Evolutionary conservation across 305 asterid genomes (phyloP).

Genomic region (Fraxinus velutina): DNA sequence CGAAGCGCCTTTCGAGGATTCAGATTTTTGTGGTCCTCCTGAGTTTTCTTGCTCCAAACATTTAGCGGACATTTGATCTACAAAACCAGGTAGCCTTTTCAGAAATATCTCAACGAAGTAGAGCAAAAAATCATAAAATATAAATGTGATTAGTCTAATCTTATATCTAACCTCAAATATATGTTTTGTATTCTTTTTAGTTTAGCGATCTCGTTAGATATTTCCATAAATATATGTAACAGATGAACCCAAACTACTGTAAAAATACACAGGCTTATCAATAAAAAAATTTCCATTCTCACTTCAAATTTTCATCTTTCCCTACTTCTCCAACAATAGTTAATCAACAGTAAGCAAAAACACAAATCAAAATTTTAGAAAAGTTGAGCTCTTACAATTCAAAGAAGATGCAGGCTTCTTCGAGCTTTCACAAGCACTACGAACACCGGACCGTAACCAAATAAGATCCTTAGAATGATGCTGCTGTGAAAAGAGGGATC

Average conservation of each 20-base stretch:
- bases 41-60: neutral
- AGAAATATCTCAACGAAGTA: neutral
- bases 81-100: neutral
- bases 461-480: constrained; percentile 30
- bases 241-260: neutral
- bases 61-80: neutral
- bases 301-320: neutral
- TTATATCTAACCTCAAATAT: neutral
- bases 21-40: neutral
- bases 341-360: neutral
- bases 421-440: constrained; percentile 30
- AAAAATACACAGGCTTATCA: neutral
- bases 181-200: neutral
- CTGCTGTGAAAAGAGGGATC: constrained; percentile 27
- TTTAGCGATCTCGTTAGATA: neutral
- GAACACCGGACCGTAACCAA: constrained; percentile 19
- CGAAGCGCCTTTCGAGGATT: neutral
- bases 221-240: neutral
- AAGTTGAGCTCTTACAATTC: neutral
- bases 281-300: neutral
- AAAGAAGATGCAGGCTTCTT: constrained; percentile 28
- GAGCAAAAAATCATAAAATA: neutral
- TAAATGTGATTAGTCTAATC: neutral
- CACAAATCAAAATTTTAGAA: neutral
- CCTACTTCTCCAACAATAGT: neutral